These are phyloP conservation scores for Paratinospora sagittata DNA, from an alignment of 164 flowering plant species.

Conservation along the genomic window DNA sequence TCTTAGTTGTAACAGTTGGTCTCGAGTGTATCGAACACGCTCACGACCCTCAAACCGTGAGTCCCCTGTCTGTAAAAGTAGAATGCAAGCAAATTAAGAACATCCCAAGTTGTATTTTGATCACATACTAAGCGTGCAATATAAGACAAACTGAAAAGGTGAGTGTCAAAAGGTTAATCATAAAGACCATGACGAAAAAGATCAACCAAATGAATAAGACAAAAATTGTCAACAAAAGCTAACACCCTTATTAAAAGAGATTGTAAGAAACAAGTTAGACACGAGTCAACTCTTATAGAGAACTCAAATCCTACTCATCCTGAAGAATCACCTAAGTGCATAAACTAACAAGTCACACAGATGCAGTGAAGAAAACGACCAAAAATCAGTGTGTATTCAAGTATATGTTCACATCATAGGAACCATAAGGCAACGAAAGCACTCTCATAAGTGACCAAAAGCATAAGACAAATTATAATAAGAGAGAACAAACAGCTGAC, in stretches of 20 bases:
- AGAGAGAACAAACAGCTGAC: too few species aligned
- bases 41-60: conserved; percentile 63
- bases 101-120: not conserved
- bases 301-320: too few species aligned
- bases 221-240: not conserved
- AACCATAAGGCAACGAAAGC: too few species aligned
- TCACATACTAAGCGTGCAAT: not conserved
- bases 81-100: conserved; percentile 6
- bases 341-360: not conserved
- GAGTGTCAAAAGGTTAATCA: not conserved
- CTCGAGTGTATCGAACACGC: conserved; percentile 58
- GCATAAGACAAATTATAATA: too few species aligned
- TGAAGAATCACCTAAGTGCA: not conserved
- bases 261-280: not conserved
- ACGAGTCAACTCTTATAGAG: not conserved
- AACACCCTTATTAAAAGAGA: not conserved
- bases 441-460: too few species aligned
- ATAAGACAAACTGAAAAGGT: not conserved
- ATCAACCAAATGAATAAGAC: not conserved
- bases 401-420: too few species aligned
- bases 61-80: conserved; percentile 46
- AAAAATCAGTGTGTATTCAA: too few species aligned
- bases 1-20: conserved; percentile 67
- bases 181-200: not conserved
- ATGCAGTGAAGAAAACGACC: too few species aligned